These are phyloP conservation scores for Coemansia erecta DNA, from an alignment of 192 early-diverging fungal species.

Conservation along the genomic window DNA sequence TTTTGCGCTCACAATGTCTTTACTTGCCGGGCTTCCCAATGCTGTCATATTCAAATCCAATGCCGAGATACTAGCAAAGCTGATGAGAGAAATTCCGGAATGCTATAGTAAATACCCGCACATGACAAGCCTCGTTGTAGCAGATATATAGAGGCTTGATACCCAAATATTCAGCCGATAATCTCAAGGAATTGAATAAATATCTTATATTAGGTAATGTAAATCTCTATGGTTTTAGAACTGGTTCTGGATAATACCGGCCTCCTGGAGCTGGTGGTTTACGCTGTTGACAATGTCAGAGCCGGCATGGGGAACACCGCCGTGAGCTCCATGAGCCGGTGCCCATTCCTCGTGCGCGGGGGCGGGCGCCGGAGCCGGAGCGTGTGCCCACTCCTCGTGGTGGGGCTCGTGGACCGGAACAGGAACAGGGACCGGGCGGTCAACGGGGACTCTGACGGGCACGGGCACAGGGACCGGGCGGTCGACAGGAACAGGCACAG, in stretches of 20 bases:
- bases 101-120: no score
- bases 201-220: no score
- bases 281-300: conserved; percentile 21
- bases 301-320: not conserved
- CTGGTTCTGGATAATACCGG: conserved; percentile 25
- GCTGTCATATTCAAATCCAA: no score
- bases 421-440: conserved; percentile 5
- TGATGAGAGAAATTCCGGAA: no score
- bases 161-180: no score
- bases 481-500: conserved; percentile 1
- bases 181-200: no score
- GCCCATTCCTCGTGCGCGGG: no score
- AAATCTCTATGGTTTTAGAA: not conserved
- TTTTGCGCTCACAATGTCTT: no score
- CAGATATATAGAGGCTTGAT: no score
- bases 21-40: no score
- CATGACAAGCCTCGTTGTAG: no score
- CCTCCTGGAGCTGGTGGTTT: conserved; percentile 17
- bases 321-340: not conserved
- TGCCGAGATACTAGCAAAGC: no score
- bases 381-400: not conserved
- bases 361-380: not conserved
- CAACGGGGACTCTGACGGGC: conserved; percentile 5
- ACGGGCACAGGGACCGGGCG: conserved; percentile 9
- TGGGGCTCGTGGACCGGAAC: conserved; percentile 3